Conservation (phyloP, 768 basidiomycete genomes). For the Cystofilobasidium ferigula region DNA sequence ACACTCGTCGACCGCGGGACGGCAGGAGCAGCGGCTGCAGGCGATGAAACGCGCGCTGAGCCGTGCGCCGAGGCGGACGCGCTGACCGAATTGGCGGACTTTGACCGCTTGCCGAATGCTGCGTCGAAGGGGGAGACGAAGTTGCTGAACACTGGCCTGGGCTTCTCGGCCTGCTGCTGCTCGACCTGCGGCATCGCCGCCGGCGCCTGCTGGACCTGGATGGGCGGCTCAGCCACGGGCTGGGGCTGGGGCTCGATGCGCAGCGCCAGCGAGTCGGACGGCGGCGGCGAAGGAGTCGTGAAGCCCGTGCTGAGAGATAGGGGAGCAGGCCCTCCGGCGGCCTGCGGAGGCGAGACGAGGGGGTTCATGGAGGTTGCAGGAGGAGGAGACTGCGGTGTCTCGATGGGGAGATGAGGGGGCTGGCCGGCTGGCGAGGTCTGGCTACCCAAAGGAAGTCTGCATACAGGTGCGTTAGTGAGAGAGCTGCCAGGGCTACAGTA, state of each 20-base stretch:
- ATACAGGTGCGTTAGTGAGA: too few species aligned
- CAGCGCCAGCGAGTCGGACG: neutral
- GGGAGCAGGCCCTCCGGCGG: neutral
- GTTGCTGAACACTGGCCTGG: neutral
- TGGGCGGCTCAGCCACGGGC: neutral
- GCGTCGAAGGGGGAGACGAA: constrained; percentile 23
- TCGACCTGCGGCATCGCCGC: too few species aligned
- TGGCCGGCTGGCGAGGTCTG: neutral
- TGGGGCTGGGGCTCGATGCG: neutral
- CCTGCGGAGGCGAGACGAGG: neutral
- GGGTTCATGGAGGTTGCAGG: neutral
- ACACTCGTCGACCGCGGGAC: neutral
- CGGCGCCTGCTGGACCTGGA: neutral
- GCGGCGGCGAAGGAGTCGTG: constrained; percentile 4
- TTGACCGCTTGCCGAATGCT: constrained; percentile 17
- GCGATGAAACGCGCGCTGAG: neutral
- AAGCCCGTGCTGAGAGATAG: neutral
- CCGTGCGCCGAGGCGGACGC: neutral
- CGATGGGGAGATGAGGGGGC: neutral
- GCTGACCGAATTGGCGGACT: constrained; percentile 6
- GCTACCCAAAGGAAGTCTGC: too few species aligned
- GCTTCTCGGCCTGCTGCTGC: too few species aligned
- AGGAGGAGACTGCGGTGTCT: neutral
- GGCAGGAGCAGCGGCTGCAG: neutral
- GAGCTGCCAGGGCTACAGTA: too few species aligned